Conservation (phyloP, 2,329 filamentous ascomycete genomes). For the Pseudogymnoascus destructans region DNA sequence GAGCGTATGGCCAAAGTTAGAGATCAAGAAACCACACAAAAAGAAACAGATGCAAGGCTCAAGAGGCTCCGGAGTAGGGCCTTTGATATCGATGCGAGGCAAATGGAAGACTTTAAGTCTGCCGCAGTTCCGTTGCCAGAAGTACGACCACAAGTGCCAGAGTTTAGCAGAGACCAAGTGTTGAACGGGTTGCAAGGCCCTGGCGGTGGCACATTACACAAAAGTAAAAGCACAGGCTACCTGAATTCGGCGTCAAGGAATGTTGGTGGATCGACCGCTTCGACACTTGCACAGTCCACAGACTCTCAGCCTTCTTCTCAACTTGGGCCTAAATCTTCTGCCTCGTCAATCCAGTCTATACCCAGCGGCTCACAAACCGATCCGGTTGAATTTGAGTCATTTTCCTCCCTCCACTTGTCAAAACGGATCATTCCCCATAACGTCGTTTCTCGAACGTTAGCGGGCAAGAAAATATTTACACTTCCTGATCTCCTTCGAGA, state of each 20-base stretch:
- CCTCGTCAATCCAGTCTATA: constrained; percentile 10
- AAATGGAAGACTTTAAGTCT: constrained; percentile 47
- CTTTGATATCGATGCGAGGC: constrained; percentile 43
- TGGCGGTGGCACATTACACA: constrained; percentile 26
- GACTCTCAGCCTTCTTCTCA: constrained; percentile 11
- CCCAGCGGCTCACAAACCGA: constrained; percentile 31
- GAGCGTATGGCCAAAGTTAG: constrained; percentile 68
- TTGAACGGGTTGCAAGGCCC: constrained; percentile 25
- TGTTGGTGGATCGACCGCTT: constrained; percentile 11
- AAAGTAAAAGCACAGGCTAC: constrained; percentile 29
- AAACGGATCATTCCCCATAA: constrained; percentile 73
- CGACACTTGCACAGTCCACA: constrained; percentile 3
- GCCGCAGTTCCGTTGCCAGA: constrained; percentile 43
- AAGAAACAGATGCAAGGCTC: constrained; percentile 40
- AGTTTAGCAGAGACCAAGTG: constrained; percentile 53
- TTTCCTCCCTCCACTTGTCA: constrained; percentile 72
- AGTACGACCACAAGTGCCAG: constrained; percentile 33
- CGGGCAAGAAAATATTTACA: constrained; percentile 61
- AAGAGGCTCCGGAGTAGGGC: constrained; percentile 39
- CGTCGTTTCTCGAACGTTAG: constrained; percentile 63
- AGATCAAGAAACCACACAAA: constrained; percentile 37
- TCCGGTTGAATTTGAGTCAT: constrained; percentile 64
- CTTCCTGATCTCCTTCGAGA: constrained; percentile 70
- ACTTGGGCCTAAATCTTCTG: constrained; percentile 10
- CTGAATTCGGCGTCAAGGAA: constrained; percentile 17